These are phyloP conservation scores for Pontederia crassipes DNA, from an alignment of 176 grass and related monocot genomes.

Conservation along the genomic window DNA sequence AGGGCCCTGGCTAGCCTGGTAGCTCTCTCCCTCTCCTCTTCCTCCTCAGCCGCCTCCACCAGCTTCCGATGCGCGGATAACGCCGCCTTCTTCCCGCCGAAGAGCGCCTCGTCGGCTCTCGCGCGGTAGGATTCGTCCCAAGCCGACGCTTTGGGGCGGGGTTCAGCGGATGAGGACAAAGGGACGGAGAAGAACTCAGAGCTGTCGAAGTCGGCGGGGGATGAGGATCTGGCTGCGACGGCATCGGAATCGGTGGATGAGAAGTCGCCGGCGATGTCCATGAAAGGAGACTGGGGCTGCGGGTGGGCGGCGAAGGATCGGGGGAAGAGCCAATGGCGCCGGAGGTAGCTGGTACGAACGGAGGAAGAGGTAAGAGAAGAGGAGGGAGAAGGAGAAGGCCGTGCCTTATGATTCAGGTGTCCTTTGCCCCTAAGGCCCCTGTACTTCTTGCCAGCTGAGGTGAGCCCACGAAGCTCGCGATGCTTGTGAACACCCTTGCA, in stretches of 20 bases:
- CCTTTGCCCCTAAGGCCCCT: not conserved
- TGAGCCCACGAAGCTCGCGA: conserved; percentile 1
- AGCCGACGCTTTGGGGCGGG: conserved; percentile 19
- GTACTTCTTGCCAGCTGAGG: conserved; percentile 4
- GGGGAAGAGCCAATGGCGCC: conserved; percentile 9
- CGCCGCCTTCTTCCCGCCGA: conserved; percentile 30
- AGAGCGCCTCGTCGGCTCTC: conserved; percentile 58
- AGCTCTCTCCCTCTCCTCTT: conserved; percentile 43
- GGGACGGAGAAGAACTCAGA: conserved; percentile 4
- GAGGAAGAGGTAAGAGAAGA: not conserved
- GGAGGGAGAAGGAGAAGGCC: conserved; percentile 5
- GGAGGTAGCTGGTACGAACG: not conserved
- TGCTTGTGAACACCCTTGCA: not conserved
- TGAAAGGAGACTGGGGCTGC: conserved; percentile 13
- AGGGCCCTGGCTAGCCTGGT: conserved; percentile 59
- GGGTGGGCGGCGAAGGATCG: conserved; percentile 21
- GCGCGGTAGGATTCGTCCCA: conserved; percentile 64
- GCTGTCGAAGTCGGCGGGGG: conserved; percentile 17
- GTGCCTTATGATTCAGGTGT: not conserved
- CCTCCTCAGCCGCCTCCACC: conserved; percentile 3
- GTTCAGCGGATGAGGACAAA: not conserved
- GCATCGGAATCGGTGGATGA: not conserved
- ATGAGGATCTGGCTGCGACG: conserved; percentile 11
- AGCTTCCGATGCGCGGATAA: not conserved
- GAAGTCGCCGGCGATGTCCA: not conserved